These are phyloP conservation scores for Lumnitzera racemosa DNA, from an alignment of 345 rosid species.

Conservation along the genomic window DNA sequence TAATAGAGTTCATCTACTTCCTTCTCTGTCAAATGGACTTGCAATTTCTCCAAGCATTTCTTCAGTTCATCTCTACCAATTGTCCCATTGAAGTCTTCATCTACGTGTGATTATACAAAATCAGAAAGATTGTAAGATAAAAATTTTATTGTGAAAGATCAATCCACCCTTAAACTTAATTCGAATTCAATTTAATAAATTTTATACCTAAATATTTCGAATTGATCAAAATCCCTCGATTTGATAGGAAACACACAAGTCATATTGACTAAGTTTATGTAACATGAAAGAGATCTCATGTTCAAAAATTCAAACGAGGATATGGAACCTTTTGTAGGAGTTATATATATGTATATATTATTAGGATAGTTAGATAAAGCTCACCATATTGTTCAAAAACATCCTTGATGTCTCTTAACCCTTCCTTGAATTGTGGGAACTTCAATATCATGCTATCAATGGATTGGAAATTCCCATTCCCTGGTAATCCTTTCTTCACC, in stretches of 20 bases:
- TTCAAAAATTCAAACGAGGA: too few species aligned
- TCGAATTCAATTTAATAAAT: not conserved
- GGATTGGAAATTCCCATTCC: constrained; percentile 40
- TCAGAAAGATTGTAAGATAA: not conserved
- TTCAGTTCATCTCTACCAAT: constrained; percentile 66
- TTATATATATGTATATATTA: too few species aligned
- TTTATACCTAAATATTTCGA: not conserved
- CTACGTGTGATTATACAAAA: constrained; percentile 13
- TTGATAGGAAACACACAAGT: not conserved
- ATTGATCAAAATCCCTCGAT: not conserved
- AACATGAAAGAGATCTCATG: too few species aligned
- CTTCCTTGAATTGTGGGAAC: constrained; percentile 61
- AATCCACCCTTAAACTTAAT: too few species aligned
- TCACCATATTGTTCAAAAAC: constrained; percentile 63
- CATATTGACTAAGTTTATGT: too few species aligned
- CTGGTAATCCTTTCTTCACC: constrained; percentile 35
- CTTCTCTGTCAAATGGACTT: constrained; percentile 41
- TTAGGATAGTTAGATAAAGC: constrained; percentile 1
- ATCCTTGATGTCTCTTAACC: constrained; percentile 51
- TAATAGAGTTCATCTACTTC: constrained; percentile 65
- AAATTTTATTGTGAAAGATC: too few species aligned
- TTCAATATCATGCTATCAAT: constrained; percentile 65
- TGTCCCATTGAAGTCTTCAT: constrained; percentile 57
- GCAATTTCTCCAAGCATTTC: constrained; percentile 54
- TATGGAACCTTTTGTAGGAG: too few species aligned